Percentiles rank a stretch among this genome's conserved stretches.
These are phyloP conservation scores for Fonsecaea multimorphosa DNA, from an alignment of 2,329 filamentous ascomycete genomes.

Conservation along the genomic window DNA sequence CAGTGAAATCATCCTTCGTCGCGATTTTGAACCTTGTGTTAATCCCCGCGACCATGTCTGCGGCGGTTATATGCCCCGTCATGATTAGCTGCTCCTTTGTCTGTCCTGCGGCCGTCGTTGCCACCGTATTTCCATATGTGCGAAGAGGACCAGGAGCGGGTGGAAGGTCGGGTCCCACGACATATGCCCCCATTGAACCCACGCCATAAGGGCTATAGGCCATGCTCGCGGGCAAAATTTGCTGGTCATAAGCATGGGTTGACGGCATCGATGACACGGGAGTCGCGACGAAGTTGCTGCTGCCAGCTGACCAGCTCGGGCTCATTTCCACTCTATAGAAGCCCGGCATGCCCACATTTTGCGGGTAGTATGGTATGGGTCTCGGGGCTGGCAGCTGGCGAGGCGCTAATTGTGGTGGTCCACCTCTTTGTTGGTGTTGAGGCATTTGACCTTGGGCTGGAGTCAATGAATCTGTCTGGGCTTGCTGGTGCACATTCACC, in stretches of 20 bases:
- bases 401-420: constrained; percentile 4
- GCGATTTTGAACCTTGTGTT: constrained; percentile 29
- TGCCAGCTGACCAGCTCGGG: not conserved
- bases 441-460: not conserved
- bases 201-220: constrained; percentile 12
- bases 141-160: constrained; percentile 9
- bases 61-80: constrained; percentile 21
- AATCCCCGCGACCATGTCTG: constrained; percentile 31
- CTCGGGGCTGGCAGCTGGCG: constrained; percentile 1
- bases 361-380: constrained; percentile 15
- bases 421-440: constrained; percentile 9
- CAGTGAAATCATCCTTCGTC: constrained; percentile 25
- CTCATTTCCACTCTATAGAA: constrained; percentile 25
- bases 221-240: not conserved
- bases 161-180: constrained; percentile 3
- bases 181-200: constrained; percentile 8
- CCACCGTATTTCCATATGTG: constrained; percentile 9
- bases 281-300: constrained; percentile 1
- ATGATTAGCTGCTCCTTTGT: not conserved
- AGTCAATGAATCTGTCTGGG: constrained; percentile 5
- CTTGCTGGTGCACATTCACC: constrained; percentile 12
- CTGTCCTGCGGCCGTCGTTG: not conserved
- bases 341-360: constrained; percentile 12
- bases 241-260: not conserved
- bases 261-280: not conserved